These are phyloP conservation scores for Haplographium delicatum DNA, from an alignment of 495 filamentous ascomycete species.

Conservation along the genomic window DNA sequence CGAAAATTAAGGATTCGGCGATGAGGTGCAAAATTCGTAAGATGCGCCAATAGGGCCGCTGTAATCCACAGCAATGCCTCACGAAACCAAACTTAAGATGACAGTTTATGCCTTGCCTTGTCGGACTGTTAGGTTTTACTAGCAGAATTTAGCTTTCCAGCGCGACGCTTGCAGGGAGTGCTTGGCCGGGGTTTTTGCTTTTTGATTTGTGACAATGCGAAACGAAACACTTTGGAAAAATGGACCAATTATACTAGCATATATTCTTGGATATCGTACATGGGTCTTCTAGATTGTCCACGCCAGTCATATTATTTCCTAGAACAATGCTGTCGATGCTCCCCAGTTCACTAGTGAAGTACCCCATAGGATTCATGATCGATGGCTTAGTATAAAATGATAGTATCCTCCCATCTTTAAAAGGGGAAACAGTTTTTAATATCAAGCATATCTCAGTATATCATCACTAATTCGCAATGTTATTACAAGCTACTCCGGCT, in stretches of 20 bases:
- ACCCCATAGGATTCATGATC: too few species aligned
- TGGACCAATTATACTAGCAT: conserved; percentile 9
- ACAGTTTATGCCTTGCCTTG: background rate
- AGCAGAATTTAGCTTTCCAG: too few species aligned
- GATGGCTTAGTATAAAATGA: background rate
- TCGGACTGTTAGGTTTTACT: background rate
- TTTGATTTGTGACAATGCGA: conserved; percentile 11
- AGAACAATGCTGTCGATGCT: conserved; percentile 4
- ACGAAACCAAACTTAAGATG: conserved; percentile 13
- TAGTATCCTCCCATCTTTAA: background rate
- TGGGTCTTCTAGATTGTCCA: too few species aligned
- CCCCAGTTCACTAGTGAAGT: too few species aligned
- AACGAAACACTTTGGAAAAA: conserved; percentile 7
- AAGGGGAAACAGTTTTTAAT: background rate
- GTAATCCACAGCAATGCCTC: too few species aligned
- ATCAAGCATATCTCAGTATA: too few species aligned
- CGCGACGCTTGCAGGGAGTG: background rate
- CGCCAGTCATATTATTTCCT: background rate
- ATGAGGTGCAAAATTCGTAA: too few species aligned
- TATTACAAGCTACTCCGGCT: background rate
- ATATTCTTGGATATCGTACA: too few species aligned
- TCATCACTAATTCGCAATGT: conserved; percentile 17
- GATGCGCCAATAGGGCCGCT: background rate
- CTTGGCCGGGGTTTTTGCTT: background rate
- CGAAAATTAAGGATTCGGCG: conserved; percentile 6